phyloP scores from a whole-genome alignment of 768 basidiomycete genomes.

The Lentinus tigrinus region DNA sequence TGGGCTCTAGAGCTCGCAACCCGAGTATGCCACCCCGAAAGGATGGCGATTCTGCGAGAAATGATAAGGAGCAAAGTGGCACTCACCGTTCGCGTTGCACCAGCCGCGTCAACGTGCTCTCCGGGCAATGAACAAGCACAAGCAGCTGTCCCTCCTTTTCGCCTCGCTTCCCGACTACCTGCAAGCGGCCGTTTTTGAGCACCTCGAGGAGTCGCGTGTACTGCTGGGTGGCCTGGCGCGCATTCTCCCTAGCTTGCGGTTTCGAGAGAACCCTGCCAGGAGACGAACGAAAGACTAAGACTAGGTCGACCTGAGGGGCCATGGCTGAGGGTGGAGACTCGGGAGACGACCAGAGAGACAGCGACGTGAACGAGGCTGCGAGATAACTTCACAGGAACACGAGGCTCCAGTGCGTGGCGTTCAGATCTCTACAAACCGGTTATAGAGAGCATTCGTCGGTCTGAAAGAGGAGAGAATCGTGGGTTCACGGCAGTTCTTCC shows the following conservation, averaged over 20 bases:
- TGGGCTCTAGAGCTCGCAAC: no score
- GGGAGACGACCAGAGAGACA: background rate
- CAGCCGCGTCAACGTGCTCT: constrained; percentile 57
- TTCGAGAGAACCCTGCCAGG: constrained; percentile 53
- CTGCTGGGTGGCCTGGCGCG: constrained; percentile 64
- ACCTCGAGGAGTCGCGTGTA: constrained; percentile 63
- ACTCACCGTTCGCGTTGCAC: constrained; percentile 74
- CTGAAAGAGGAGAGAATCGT: no score
- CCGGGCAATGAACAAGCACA: constrained; percentile 72
- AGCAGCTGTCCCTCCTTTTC: constrained; percentile 73
- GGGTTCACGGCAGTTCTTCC: no score
- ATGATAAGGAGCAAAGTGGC: background rate
- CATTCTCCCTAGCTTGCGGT: constrained; percentile 59
- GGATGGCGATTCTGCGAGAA: background rate
- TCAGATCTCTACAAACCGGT: background rate
- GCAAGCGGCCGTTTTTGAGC: constrained; percentile 61
- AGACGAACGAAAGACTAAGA: constrained; percentile 66
- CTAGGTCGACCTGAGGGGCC: constrained; percentile 67
- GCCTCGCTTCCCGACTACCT: constrained; percentile 75
- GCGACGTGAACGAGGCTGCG: background rate
- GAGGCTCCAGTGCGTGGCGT: constrained; percentile 4
- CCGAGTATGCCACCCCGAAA: no score
- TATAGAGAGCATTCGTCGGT: background rate
- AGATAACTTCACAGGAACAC: constrained; percentile 20
- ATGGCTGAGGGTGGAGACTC: constrained; percentile 20